A percentile compares a stretch with the other conserved stretches of the same genome.
phyloP scores from a whole-genome alignment of 129 eudicot species.

The Silybum marianum region DNA sequence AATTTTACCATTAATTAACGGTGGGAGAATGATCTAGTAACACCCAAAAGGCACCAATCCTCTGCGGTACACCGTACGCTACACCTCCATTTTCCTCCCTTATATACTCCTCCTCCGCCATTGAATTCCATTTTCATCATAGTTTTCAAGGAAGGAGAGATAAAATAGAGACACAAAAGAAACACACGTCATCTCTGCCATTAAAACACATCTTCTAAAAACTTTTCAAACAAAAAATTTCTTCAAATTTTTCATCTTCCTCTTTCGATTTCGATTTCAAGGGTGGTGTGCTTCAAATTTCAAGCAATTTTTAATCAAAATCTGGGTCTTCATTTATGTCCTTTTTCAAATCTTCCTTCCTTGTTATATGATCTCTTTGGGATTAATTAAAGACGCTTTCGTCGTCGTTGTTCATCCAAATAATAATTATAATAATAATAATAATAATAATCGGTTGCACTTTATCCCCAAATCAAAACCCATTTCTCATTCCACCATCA shows the following conservation, averaged over 20 bases:
- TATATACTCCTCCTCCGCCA: constrained; percentile 27
- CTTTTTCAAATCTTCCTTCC: constrained; percentile 31
- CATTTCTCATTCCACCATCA: background rate
- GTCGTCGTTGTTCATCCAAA: background rate
- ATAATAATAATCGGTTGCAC: constrained; percentile 2
- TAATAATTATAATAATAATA: too few relatives aligned
- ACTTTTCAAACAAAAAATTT: too few relatives aligned
- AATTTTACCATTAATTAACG: constrained; percentile 19
- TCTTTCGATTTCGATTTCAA: constrained; percentile 3
- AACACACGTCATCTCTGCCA: too few relatives aligned
- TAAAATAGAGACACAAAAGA: background rate
- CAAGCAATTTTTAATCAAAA: background rate
- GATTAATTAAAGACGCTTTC: background rate
- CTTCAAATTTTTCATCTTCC: background rate
- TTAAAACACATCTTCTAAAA: constrained; percentile 19
- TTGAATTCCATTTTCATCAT: constrained; percentile 35
- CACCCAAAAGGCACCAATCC: constrained; percentile 14
- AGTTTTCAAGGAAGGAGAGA: constrained; percentile 38
- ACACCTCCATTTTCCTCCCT: background rate
- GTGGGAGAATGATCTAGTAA: constrained; percentile 29
- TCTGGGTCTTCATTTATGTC: background rate
- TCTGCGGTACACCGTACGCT: constrained; percentile 20
- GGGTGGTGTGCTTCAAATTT: constrained; percentile 17
- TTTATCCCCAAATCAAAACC: constrained; percentile 22
- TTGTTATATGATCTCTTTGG: constrained; percentile 41